Conservation (phyloP, 805 yeast species). For the Saccharomyces paradoxus region DNA sequence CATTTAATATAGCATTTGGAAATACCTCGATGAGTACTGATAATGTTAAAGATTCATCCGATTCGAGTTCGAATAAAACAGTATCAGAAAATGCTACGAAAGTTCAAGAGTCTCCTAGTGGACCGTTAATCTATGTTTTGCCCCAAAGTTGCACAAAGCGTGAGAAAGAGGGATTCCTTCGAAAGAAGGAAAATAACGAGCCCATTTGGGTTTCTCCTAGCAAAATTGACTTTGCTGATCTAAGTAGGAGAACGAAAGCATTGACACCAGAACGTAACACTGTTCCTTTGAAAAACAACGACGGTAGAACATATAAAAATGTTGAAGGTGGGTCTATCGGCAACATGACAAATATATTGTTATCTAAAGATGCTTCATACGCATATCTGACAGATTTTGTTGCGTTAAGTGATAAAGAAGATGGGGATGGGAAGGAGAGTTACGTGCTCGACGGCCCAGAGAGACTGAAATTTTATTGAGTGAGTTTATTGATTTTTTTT, state of each 20-base stretch:
- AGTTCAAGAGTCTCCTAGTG: neutral
- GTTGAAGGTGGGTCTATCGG: neutral
- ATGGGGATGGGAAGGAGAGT: conserved; percentile 5
- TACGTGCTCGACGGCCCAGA: conserved; percentile 14
- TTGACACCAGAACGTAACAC: neutral
- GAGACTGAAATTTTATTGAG: conserved; percentile 6
- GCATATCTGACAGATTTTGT: conserved; percentile 35
- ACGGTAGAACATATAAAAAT: neutral
- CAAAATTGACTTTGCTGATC: conserved; percentile 20
- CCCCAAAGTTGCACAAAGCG: neutral
- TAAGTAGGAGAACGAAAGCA: conserved; percentile 6
- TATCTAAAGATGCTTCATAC: conserved; percentile 35
- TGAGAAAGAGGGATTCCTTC: neutral
- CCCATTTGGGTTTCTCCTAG: conserved; percentile 31
- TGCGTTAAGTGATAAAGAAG: conserved; percentile 7
- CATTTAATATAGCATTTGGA: conserved; percentile 28
- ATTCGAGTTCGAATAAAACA: neutral
- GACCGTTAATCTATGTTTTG: neutral
- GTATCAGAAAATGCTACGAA: neutral
- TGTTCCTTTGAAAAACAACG: neutral
- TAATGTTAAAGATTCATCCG: neutral
- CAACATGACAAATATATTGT: neutral
- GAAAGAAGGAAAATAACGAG: conserved; percentile 16
- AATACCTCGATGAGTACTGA: conserved; percentile 4
- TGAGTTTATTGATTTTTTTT: conserved; percentile 3